These are phyloP conservation scores for Xylaria sp. DNA, from an alignment of 2,329 filamentous ascomycete genomes.

Conservation along the genomic window DNA sequence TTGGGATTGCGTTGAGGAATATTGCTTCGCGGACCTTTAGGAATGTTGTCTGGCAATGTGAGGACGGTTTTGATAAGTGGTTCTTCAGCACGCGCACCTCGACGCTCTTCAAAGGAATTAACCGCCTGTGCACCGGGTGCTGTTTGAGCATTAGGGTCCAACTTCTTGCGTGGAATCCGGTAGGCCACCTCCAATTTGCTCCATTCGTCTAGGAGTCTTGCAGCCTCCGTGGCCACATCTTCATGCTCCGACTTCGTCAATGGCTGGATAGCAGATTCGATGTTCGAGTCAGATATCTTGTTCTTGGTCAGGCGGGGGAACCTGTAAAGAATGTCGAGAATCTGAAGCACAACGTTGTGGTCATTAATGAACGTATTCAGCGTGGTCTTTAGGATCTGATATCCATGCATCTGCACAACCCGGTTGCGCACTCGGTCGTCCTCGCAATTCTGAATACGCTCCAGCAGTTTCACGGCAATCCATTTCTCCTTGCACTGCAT, in stretches of 20 bases:
- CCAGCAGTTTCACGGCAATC: slow-evolving; percentile 94
- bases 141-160: slow-evolving; percentile 66
- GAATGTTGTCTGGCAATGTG: slow-evolving; percentile 53
- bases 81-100: slow-evolving; percentile 56
- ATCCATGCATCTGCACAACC: slow-evolving; percentile 95
- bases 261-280: slow-evolving; percentile 77
- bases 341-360: slow-evolving; percentile 84
- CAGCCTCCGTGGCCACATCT: slow-evolving; percentile 72
- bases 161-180: slow-evolving; percentile 87
- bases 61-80: slow-evolving; percentile 45
- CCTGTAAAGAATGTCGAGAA: slow-evolving; percentile 84
- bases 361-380: slow-evolving; percentile 87
- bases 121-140: slow-evolving; percentile 44
- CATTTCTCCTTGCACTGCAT: slow-evolving; percentile 99
- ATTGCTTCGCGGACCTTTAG: slow-evolving; percentile 64
- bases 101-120: slow-evolving; percentile 66
- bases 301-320: slow-evolving; percentile 92
- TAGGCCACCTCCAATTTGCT: slow-evolving; percentile 88
- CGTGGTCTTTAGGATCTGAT: slow-evolving; percentile 88
- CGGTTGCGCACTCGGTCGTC: slow-evolving; percentile 86
- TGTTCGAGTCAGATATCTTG: slow-evolving; percentile 96
- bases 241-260: slow-evolving; percentile 71
- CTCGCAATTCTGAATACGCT: slow-evolving; percentile 82
- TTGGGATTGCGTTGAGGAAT: slow-evolving; percentile 55
- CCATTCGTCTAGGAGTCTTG: slow-evolving; percentile 79